Evolutionary conservation across 2,329 filamentous ascomycete genomes (phyloP).

Genomic region (Epicoccum sorghinum): DNA sequence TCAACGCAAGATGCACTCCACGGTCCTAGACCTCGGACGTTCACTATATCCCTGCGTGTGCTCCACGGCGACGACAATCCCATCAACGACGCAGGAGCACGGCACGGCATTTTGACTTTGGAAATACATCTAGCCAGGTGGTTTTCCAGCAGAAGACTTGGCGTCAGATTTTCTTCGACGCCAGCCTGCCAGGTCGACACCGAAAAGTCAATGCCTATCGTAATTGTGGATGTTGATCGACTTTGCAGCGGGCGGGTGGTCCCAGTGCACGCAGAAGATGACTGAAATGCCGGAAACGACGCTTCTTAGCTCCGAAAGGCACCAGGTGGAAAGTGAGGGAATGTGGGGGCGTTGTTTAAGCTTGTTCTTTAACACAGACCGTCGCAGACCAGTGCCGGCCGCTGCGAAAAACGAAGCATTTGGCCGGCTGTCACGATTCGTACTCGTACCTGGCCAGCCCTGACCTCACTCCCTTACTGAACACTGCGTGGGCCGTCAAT

Average conservation of each 20-base stretch:
- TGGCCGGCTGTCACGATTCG: conserved; percentile 1
- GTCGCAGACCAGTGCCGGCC: conserved; percentile 21
- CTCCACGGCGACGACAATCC: conserved; percentile 24
- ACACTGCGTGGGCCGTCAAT: conserved; percentile 28
- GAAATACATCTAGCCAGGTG: background rate
- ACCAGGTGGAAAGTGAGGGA: conserved; percentile 22
- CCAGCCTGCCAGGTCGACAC: background rate
- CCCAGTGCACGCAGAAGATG: conserved; percentile 23
- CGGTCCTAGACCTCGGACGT: conserved; percentile 26
- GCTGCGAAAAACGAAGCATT: conserved; percentile 13
- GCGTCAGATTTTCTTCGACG: background rate
- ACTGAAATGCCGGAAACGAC: conserved; percentile 27
- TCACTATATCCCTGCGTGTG: conserved; percentile 26
- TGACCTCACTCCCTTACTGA: conserved; percentile 24
- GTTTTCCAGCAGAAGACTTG: background rate
- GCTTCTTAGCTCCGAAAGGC: conserved; percentile 17
- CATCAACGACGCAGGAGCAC: conserved; percentile 14
- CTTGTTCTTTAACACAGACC: conserved; percentile 17
- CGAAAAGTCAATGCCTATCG: background rate
- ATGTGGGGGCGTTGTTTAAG: conserved; percentile 23
- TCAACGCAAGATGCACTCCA: conserved; percentile 29
- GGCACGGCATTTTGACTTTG: background rate
- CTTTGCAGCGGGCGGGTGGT: conserved; percentile 38
- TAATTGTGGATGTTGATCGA: conserved; percentile 33
- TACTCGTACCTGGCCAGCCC: conserved; percentile 5